Evolutionary conservation across 352 stramenopile genomes (phyloP), one percentile per base, ranked within the genome.

Genomic region (Phytophthora podocarpi): DNA sequence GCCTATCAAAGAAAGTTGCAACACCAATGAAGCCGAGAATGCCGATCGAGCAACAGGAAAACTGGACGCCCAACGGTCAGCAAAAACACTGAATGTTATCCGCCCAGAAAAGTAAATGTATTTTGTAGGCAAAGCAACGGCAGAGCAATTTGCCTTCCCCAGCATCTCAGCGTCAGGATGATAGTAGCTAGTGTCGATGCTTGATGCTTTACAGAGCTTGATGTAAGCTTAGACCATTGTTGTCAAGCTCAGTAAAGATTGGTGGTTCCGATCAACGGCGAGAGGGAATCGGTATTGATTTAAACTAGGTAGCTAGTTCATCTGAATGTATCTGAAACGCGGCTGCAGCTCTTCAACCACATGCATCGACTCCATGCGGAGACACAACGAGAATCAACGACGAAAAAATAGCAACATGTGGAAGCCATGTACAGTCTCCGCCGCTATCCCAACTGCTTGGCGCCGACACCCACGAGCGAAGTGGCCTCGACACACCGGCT

Each of bases 1-100:
- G 16, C 18, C 13, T 36, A 35, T 34, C 57, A 7, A 63, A 48
- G 20, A 67, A 63, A 32, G 32, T 35, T 12, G 28, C 28, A 26
- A 71, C 49, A 32, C 56, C 49, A 21, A 67, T 55, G 20, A 62
- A 63, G 28, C 34, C 36, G 8, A 61, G 60, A 24, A 57, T n/a
- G 36, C 18, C 20, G 7, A 10, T 45, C 9, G 45, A 62, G 13
- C 27, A 61, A 18, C 47, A 63, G 30, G 63, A 67, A 49, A 71
- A 67, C n/a, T 59, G 42, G 49, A 32, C 37, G 10, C 63, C 63
- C 20, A 67, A 67, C 30, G 12, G 20, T 15, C 59, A 70, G 9
- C 62, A 58, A 35, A 23, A 58, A 12, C 18, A 39, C 36, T 57
- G 41, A 55, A 21, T 45, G 30, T 41, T n/a, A 51, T 31, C 24